Evolutionary conservation across 1,139 yeast species (phyloP).

Genomic region (Yamadazyma dushanensis): DNA sequence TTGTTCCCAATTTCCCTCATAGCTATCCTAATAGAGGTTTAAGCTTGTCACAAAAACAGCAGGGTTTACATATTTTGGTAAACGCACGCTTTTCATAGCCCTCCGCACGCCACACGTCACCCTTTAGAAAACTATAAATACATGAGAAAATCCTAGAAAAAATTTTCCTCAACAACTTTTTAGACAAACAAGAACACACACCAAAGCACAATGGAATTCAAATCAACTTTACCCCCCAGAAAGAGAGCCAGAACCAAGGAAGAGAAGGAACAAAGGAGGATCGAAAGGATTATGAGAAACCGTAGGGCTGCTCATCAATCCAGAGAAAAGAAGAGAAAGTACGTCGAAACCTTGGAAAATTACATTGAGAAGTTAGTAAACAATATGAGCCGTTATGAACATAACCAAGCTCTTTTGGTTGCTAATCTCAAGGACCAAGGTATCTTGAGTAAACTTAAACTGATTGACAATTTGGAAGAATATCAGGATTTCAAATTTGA

Average conservation of each 20-base stretch:
- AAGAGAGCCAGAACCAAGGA: constrained; percentile 95
- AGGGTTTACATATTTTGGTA: neutral
- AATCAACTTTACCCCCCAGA: constrained; percentile 77
- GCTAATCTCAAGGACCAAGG: constrained; percentile 5
- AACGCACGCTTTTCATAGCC: neutral
- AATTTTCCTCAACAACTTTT: constrained; percentile 2
- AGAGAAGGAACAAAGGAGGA: constrained; percentile 94
- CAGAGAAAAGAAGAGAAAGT: constrained; percentile 92
- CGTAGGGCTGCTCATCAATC: constrained; percentile 98
- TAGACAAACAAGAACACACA: constrained; percentile 1
- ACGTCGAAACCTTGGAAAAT: constrained; percentile 80
- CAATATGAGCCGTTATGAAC: constrained; percentile 23
- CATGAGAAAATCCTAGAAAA: constrained; percentile 1
- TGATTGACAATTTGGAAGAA: constrained; percentile 10
- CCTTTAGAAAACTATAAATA: neutral
- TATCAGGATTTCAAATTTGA: constrained; percentile 12
- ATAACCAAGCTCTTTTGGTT: constrained; percentile 13
- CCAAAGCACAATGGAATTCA: constrained; percentile 19
- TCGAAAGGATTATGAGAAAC: constrained; percentile 89
- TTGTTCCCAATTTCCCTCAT: too few relatives aligned
- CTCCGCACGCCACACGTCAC: constrained; percentile 1
- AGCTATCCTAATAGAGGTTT: too few relatives aligned
- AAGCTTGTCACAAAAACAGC: neutral
- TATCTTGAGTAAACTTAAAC: constrained; percentile 6
- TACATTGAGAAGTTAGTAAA: constrained; percentile 53